Evolutionary conservation across 148 eudicot species (phyloP).

Genomic region (Cornus kousa): DNA sequence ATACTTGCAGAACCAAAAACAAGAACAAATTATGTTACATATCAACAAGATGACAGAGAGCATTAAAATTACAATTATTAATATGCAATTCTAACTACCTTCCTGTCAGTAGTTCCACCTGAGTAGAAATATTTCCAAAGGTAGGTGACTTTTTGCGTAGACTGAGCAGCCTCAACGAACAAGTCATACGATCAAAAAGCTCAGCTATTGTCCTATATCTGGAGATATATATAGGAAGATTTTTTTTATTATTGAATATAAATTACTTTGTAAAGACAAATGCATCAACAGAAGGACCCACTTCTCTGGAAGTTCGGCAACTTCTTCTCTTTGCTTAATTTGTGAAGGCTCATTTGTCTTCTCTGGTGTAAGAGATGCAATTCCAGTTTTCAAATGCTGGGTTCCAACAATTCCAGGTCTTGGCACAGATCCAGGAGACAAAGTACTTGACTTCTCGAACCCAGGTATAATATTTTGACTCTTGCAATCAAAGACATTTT

Average conservation of each 20-base stretch:
- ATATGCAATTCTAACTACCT: not conserved
- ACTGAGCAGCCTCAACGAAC: conserved; percentile 34
- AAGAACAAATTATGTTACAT: no score
- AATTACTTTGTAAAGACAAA: not conserved
- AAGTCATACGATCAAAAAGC: conserved; percentile 29
- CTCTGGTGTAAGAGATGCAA: conserved; percentile 33
- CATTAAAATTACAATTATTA: no score
- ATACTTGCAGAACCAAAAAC: no score
- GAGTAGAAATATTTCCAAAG: conserved; percentile 24
- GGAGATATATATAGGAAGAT: conserved; percentile 1
- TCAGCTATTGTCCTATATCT: conserved; percentile 26
- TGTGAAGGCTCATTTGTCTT: conserved; percentile 23
- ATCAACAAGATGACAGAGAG: no score
- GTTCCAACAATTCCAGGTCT: not conserved
- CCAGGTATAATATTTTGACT: not conserved
- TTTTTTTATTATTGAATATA: not conserved
- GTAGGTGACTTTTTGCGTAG: conserved; percentile 28
- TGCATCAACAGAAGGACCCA: conserved; percentile 14
- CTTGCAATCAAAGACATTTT: not conserved
- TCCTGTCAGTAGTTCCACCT: conserved; percentile 31
- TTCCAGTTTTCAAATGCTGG: not conserved
- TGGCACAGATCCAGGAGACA: not conserved
- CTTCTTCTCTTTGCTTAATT: conserved; percentile 14
- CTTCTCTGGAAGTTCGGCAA: conserved; percentile 29
- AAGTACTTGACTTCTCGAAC: not conserved